Evolutionary conservation across 1,284 basidiomycete species (phyloP).

Genomic region (Phellinidium pouzarii): DNA sequence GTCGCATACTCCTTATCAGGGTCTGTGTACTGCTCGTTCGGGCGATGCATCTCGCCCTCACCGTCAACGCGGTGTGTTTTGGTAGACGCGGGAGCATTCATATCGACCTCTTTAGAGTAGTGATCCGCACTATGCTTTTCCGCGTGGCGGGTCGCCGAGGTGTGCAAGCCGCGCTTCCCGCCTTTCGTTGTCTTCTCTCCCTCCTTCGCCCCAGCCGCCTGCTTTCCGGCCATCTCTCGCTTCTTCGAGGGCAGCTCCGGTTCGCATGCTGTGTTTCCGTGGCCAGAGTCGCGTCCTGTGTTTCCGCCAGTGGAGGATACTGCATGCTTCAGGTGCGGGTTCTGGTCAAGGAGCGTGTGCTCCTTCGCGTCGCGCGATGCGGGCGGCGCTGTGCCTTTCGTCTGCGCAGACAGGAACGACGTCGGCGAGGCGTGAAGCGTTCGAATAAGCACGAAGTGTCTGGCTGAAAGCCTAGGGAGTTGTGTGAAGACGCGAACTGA

Average conservation of each 20-base stretch:
- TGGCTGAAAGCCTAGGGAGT: no score
- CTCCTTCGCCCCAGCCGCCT: neutral
- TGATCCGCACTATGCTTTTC: constrained; percentile 10
- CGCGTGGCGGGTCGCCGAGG: neutral
- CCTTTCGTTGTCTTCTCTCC: neutral
- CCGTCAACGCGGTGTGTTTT: constrained; percentile 14
- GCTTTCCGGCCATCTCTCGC: neutral
- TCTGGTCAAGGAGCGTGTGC: constrained; percentile 13
- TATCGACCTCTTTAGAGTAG: constrained; percentile 18
- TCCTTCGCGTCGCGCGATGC: constrained; percentile 7
- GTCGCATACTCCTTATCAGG: constrained; percentile 17
- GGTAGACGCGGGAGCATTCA: constrained; percentile 7
- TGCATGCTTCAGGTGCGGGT: constrained; percentile 17
- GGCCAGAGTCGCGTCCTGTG: constrained; percentile 10
- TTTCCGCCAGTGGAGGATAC: constrained; percentile 1
- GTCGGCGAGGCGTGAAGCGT: neutral
- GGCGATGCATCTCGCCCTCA: constrained; percentile 11
- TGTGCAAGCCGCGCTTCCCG: constrained; percentile 10
- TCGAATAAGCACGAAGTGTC: no score
- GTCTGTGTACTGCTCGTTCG: constrained; percentile 17
- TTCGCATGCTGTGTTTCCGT: constrained; percentile 13
- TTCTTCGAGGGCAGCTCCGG: constrained; percentile 13
- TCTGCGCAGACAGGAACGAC: neutral
- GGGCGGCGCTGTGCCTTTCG: constrained; percentile 11
- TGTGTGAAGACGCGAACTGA: no score